Evolutionary conservation across 257 asterid species (phyloP), one percentile per base, ranked within the genome.

Genomic region (Verbena officinalis): DNA sequence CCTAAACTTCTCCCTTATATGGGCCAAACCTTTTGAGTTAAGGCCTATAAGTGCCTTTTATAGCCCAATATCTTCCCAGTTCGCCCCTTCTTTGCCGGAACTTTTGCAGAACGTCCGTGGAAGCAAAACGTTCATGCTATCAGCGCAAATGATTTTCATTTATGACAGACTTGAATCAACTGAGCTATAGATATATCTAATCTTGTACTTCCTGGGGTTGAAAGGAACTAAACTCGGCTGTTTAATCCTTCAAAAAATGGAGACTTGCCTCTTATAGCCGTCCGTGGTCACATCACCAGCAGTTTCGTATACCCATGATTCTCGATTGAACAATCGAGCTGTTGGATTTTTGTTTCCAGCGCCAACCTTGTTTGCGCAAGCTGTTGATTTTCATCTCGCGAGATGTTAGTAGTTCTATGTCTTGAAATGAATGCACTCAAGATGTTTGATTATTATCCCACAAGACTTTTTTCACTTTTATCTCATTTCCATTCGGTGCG

Each of bases 361-460:
- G 1, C 19, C 15, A 3, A 21, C 4, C 15, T 36, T 55, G 9
- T 2, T 58, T 57, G 11, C 40, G 12, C 38, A 24, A 22, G 27
- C 1, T 69, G 71, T 64, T 33, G 58, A 34, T 46, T 52, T 56
- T 68, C 23, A 20, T 16, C 62, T n/a, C 55, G 0, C 5, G 0
- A 1, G 1, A 40, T 3, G 0, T 17, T 44, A 22, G 46, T 9
- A 11, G 22, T 52, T 67, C 7, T 5, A 1, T 23, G 14, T 56
- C 63, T 49, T 9, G 34, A 24, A 44, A 43, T 12, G 33, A 12
- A 67, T 4, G 78, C 77, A 54, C 62, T 4, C 73, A 48, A 74
- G 64, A 2, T 74, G 83, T 70, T 78, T 58, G 77, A 74, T 74
- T 39, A 16, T 66, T 70, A 30, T 67, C 64, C 72, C 70, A 22